Percentiles rank a stretch among this genome's conserved stretches.
These are phyloP conservation scores for Cytospora piceae DNA, from an alignment of 2,329 filamentous ascomycete species.

Conservation along the genomic window DNA sequence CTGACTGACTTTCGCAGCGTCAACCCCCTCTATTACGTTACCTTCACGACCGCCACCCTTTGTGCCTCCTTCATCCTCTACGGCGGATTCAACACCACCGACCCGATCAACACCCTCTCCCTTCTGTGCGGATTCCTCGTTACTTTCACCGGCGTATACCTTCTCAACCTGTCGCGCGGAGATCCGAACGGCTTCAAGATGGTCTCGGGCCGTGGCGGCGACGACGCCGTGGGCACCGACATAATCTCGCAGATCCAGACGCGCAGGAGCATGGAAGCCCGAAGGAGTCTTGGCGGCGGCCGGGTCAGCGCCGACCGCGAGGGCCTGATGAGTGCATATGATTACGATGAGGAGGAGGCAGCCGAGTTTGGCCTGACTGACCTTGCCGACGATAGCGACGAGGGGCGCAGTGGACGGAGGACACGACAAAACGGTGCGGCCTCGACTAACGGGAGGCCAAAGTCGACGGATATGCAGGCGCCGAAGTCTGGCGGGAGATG, in stretches of 20 bases:
- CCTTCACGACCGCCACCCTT: constrained; percentile 92
- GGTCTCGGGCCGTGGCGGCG: constrained; percentile 62
- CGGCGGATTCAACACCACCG: constrained; percentile 92
- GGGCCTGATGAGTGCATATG: constrained; percentile 88
- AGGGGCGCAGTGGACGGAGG: constrained; percentile 52
- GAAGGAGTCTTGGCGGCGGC: constrained; percentile 72
- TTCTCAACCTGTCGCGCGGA: constrained; percentile 90
- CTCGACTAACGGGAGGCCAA: constrained; percentile 38
- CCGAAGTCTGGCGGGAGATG: constrained; percentile 47
- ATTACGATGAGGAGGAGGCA: constrained; percentile 86
- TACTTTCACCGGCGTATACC: constrained; percentile 93
- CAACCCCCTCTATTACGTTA: constrained; percentile 96
- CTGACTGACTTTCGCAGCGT: constrained; percentile 61
- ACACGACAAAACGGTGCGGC: constrained; percentile 44
- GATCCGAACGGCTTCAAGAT: constrained; percentile 80
- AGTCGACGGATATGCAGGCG: constrained; percentile 56
- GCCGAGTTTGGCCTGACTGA: constrained; percentile 77
- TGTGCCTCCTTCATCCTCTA: constrained; percentile 96
- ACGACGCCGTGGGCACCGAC: constrained; percentile 87
- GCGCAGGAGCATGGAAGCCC: constrained; percentile 87
- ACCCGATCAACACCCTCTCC: constrained; percentile 88
- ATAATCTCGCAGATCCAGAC: constrained; percentile 88
- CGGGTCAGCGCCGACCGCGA: constrained; percentile 68
- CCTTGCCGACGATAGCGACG: constrained; percentile 76
- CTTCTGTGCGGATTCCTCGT: constrained; percentile 90